phyloP scores from a whole-genome alignment of 768 basidiomycete genomes.

The Phaffia australis region DNA sequence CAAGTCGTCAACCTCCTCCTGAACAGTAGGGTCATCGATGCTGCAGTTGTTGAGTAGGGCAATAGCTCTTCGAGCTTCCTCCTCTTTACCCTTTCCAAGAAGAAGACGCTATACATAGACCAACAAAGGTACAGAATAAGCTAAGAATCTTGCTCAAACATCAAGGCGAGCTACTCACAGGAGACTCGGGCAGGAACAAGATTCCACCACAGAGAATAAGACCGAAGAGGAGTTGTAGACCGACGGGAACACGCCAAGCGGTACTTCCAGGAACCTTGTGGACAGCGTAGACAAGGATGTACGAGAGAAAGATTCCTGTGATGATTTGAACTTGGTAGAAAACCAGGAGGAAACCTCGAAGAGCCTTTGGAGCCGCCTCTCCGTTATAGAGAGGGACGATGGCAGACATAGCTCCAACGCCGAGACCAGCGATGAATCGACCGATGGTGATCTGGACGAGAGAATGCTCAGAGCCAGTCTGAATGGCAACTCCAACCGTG shows the following conservation, averaged over 20 bases:
- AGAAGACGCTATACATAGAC: conserved; percentile 46
- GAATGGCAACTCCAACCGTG: conserved; percentile 26
- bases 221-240: conserved; percentile 54
- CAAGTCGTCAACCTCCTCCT: conserved; percentile 55
- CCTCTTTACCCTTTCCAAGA: conserved; percentile 48
- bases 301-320: conserved; percentile 58
- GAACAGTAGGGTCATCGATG: conserved; percentile 50
- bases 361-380: conserved; percentile 62
- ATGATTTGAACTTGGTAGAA: conserved; percentile 60
- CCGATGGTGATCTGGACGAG: conserved; percentile 57
- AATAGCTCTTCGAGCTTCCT: conserved; percentile 53
- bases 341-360: conserved; percentile 60
- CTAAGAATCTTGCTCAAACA: background rate
- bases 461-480: conserved; percentile 54
- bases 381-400: conserved; percentile 62
- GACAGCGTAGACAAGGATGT: conserved; percentile 57
- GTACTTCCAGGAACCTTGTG: conserved; percentile 50
- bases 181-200: conserved; percentile 67
- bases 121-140: background rate
- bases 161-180: conserved; percentile 31
- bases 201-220: conserved; percentile 39
- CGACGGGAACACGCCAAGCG: conserved; percentile 56
- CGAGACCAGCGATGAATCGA: conserved; percentile 58
- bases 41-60: conserved; percentile 57
- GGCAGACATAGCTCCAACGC: conserved; percentile 55